Conservation (phyloP, 1,284 basidiomycete genomes). For the Cryptococcus floricola region DNA sequence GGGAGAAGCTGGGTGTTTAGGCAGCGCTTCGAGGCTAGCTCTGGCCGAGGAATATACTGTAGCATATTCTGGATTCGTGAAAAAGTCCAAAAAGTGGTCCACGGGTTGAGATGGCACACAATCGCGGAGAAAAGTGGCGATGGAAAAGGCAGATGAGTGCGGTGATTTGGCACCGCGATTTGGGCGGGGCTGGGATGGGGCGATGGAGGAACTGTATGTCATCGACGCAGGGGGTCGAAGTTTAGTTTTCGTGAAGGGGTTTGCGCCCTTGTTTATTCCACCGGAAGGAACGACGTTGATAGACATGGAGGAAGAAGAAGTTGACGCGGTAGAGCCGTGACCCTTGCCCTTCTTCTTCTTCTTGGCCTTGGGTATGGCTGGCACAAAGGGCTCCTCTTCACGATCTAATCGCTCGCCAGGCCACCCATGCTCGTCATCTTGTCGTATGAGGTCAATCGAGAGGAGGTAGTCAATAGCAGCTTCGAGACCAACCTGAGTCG, state of each 20-base stretch:
- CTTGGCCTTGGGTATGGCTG: background rate
- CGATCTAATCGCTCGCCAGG: conserved; percentile 20
- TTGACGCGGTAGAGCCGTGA: background rate
- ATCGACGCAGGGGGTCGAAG: conserved; percentile 15
- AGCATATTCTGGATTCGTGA: conserved; percentile 35
- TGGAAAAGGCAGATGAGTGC: conserved; percentile 25
- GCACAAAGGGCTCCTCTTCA: background rate
- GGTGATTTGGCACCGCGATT: background rate
- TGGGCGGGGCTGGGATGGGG: background rate
- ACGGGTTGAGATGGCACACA: conserved; percentile 21
- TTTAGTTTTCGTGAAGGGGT: background rate
- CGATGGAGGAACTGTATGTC: conserved; percentile 10
- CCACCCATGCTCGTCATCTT: conserved; percentile 34
- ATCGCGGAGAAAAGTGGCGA: conserved; percentile 35
- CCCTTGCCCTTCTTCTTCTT: background rate
- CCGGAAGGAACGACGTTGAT: no score
- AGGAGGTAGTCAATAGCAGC: conserved; percentile 41
- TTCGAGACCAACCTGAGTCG: conserved; percentile 19
- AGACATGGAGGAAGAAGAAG: background rate
- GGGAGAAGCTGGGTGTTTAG: conserved; percentile 3
- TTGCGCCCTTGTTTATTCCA: background rate
- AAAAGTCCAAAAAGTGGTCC: conserved; percentile 31
- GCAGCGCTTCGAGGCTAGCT: background rate
- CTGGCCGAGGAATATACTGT: conserved; percentile 31
- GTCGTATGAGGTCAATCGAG: conserved; percentile 37